Evolutionary conservation across 257 asterid species (phyloP).

Genomic region (Nicotiana noctiflora): DNA sequence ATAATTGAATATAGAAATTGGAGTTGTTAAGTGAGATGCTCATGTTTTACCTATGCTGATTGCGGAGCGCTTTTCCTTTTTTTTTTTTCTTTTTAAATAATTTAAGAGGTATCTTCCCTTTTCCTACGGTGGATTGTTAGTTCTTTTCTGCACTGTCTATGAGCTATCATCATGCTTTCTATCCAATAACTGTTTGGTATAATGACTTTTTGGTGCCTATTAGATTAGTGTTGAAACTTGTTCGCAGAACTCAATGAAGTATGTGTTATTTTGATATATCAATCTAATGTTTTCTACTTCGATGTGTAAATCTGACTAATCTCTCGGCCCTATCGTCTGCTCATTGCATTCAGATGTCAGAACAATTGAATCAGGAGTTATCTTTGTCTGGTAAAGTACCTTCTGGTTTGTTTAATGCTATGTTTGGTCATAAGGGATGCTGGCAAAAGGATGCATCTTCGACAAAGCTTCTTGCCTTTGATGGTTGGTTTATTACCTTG

Average conservation of each 20-base stretch:
- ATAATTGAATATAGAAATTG: neutral
- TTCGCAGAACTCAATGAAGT: neutral
- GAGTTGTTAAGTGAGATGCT: neutral
- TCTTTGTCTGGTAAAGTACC: constrained; percentile 86
- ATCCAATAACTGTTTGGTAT: neutral
- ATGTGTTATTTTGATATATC: neutral
- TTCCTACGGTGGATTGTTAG: neutral
- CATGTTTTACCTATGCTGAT: neutral
- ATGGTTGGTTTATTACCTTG: constrained; percentile 83
- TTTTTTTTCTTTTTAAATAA: neutral
- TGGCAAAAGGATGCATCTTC: constrained; percentile 89
- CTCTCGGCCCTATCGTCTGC: neutral
- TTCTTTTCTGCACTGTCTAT: neutral
- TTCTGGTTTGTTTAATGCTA: constrained; percentile 71
- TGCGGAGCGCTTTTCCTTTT: neutral
- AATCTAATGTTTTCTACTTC: neutral
- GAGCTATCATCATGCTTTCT: neutral
- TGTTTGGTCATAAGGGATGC: constrained; percentile 83
- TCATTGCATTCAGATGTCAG: constrained; percentile 60
- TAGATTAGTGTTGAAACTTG: constrained; percentile 1
- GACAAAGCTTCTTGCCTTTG: constrained; percentile 72
- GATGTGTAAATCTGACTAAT: neutral
- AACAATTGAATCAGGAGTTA: constrained; percentile 72
- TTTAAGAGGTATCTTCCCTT: neutral
- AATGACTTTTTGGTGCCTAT: neutral